Percentiles rank a stretch among this genome's conserved stretches.
Conservation (phyloP, 169 alveolate genomes). For the Theileria orientalis region DNA sequence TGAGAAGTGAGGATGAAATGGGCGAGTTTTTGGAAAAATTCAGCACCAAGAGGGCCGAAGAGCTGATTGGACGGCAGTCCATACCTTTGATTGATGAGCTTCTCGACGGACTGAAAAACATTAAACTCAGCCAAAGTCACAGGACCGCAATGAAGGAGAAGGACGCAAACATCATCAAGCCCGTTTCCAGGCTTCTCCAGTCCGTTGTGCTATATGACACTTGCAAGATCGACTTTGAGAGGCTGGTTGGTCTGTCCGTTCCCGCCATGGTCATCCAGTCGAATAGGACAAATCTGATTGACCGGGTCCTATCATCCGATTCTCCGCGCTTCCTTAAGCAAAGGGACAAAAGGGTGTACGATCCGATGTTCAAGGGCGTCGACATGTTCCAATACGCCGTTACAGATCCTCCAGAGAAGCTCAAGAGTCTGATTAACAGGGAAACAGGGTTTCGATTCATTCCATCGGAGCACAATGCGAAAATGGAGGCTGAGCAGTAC, state of each 20-base stretch:
- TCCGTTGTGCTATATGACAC: conserved; percentile 51
- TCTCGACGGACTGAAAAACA: conserved; percentile 11
- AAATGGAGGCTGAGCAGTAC: conserved; percentile 19
- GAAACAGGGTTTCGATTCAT: conserved; percentile 22
- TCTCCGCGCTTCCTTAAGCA: conserved; percentile 33
- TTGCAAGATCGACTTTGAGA: conserved; percentile 37
- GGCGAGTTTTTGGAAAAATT: not conserved
- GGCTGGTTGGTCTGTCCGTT: conserved; percentile 34
- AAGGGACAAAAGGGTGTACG: not conserved
- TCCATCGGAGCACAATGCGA: not conserved
- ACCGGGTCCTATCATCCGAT: conserved; percentile 25
- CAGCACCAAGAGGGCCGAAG: not conserved
- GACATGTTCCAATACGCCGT: conserved; percentile 30
- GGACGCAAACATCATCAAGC: conserved; percentile 41
- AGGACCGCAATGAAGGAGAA: conserved; percentile 43
- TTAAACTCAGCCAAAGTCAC: conserved; percentile 31
- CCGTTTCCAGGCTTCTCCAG: conserved; percentile 42
- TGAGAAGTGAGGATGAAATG: not conserved
- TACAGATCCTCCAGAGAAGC: conserved; percentile 15
- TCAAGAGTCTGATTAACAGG: conserved; percentile 16
- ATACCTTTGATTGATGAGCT: conserved; percentile 43
- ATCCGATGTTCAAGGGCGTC: not conserved
- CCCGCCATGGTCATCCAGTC: conserved; percentile 50
- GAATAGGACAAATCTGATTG: conserved; percentile 42
- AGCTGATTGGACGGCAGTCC: conserved; percentile 30